These are phyloP conservation scores for Phanerochaete carnosa DNA, from an alignment of 768 basidiomycete genomes.

Conservation along the genomic window DNA sequence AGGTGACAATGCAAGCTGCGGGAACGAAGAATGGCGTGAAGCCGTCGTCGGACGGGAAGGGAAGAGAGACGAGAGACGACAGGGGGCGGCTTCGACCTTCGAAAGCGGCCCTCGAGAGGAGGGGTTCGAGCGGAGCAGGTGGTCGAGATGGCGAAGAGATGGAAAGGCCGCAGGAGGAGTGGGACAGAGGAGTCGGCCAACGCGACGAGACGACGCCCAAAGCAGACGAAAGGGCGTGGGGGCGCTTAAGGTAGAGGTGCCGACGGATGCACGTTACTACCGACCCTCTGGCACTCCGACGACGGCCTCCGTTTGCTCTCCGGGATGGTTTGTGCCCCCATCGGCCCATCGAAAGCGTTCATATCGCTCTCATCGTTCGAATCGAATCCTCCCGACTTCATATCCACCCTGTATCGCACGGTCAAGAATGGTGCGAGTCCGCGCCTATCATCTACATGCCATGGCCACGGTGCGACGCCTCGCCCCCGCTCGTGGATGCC, in stretches of 20 bases:
- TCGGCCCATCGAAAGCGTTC: not conserved
- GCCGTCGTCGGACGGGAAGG: not conserved
- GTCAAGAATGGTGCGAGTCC: not conserved
- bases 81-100: not conserved
- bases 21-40: not conserved
- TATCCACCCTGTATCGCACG: not conserved
- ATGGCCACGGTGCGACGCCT: not conserved
- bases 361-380: not conserved
- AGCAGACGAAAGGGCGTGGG: slow-evolving; percentile 15
- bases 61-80: not conserved
- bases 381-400: not conserved
- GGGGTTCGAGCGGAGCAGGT: slow-evolving; percentile 6
- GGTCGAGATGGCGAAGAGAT: not conserved
- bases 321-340: not conserved
- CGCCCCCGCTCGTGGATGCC: not conserved
- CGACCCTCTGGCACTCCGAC: slow-evolving; percentile 14
- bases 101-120: slow-evolving; percentile 5
- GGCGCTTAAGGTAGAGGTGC: not conserved
- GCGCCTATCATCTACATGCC: not conserved
- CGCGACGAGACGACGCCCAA: slow-evolving; percentile 21
- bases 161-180: slow-evolving; percentile 4
- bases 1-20: slow-evolving; percentile 12
- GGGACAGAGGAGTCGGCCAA: slow-evolving; percentile 20
- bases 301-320: not conserved
- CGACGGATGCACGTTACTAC: slow-evolving; percentile 13